Evolutionary conservation across 2,329 filamentous ascomycete genomes (phyloP).

Genomic region (Ophiosphaerella korrae): DNA sequence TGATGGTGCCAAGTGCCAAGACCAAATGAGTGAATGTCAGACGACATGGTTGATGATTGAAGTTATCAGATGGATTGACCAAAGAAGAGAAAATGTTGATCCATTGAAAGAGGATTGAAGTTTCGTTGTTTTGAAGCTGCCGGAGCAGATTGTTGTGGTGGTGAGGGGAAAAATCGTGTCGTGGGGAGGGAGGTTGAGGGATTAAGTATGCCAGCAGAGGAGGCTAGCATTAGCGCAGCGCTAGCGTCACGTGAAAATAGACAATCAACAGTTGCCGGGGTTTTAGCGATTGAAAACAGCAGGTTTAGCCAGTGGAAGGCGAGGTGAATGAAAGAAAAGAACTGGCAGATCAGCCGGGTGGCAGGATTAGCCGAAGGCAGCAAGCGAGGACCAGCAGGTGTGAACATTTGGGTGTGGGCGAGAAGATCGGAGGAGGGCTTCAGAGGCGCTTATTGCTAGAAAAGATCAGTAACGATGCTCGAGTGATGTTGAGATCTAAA

Average conservation of each 20-base stretch:
- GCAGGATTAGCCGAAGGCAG: slow-evolving; percentile 10
- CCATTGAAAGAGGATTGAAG: neutral
- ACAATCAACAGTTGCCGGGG: too few relatives aligned
- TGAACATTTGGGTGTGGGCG: neutral
- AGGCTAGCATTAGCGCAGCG: neutral
- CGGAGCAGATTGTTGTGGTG: neutral
- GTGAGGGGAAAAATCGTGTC: neutral
- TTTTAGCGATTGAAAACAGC: too few relatives aligned
- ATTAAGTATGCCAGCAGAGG: neutral
- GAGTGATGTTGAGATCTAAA: neutral
- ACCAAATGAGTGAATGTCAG: slow-evolving; percentile 8
- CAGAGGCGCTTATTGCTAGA: neutral
- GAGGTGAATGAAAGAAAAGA: slow-evolving; percentile 3
- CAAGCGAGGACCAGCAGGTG: neutral
- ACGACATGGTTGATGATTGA: slow-evolving; percentile 8
- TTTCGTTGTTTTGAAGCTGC: neutral
- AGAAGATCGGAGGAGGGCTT: neutral
- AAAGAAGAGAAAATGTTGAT: neutral
- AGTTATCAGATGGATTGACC: neutral
- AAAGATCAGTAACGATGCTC: neutral
- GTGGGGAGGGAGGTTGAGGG: neutral
- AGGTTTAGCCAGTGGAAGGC: neutral
- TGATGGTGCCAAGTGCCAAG: slow-evolving; percentile 13
- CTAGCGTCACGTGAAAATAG: neutral
- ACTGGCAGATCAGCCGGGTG: neutral